Evolutionary conservation across 2,329 filamentous ascomycete genomes (phyloP).

Genomic region (Parafenestella ontariensis): DNA sequence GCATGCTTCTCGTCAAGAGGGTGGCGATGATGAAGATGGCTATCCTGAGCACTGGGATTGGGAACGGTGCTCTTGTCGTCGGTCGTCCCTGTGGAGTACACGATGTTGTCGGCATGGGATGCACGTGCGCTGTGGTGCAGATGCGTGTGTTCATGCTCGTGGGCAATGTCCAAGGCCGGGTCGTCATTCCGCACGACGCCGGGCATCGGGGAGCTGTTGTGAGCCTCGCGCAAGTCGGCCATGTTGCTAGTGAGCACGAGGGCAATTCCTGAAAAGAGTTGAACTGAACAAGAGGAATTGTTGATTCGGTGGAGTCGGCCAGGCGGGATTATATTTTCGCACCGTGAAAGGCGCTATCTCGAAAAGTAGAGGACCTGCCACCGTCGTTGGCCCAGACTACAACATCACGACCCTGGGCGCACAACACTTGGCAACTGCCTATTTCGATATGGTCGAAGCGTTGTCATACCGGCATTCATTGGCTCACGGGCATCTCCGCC

Average conservation of each 20-base stretch:
- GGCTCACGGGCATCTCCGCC: slow-evolving; percentile 43
- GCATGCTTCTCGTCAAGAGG: slow-evolving; percentile 29
- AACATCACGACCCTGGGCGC: slow-evolving; percentile 25
- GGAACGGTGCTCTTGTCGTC: slow-evolving; percentile 43
- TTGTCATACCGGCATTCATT: slow-evolving; percentile 26
- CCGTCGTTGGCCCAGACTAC: slow-evolving; percentile 38
- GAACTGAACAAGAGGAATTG: slow-evolving; percentile 37
- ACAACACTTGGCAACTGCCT: slow-evolving; percentile 46
- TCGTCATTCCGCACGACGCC: slow-evolving; percentile 44
- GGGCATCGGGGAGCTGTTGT: slow-evolving; percentile 46
- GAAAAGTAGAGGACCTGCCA: slow-evolving; percentile 33
- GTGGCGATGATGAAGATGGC: slow-evolving; percentile 47
- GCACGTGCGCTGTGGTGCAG: slow-evolving; percentile 47
- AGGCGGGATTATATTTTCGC: slow-evolving; percentile 43
- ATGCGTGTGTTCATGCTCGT: slow-evolving; percentile 49
- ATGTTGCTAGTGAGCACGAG: slow-evolving; percentile 39
- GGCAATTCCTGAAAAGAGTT: slow-evolving; percentile 35
- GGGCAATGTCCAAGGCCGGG: slow-evolving; percentile 46
- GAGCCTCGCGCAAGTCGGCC: slow-evolving; percentile 40
- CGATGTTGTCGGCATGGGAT: slow-evolving; percentile 37
- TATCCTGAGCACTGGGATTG: slow-evolving; percentile 49
- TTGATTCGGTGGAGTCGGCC: slow-evolving; percentile 20
- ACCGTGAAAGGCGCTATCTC: slow-evolving; percentile 35
- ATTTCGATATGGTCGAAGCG: slow-evolving; percentile 34
- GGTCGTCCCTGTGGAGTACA: slow-evolving; percentile 48